These are phyloP conservation scores for Leptographium radiaticola DNA, from an alignment of 2,329 filamentous ascomycete genomes.

Conservation along the genomic window DNA sequence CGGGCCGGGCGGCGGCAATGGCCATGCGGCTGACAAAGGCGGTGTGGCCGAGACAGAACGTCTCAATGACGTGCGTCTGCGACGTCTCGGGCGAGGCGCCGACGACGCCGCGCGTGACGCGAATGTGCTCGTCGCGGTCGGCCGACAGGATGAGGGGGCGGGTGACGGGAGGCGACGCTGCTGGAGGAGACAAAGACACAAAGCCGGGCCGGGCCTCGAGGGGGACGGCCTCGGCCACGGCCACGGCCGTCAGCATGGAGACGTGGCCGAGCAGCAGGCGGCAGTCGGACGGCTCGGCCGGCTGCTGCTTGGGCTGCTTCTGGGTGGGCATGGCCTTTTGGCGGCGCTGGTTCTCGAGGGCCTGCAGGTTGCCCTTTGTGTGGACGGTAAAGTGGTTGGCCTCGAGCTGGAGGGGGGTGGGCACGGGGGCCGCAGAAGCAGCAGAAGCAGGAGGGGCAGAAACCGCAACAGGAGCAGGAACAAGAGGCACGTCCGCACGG, in stretches of 20 bases:
- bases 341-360: slow-evolving; percentile 44
- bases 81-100: slow-evolving; percentile 24
- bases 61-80: slow-evolving; percentile 79
- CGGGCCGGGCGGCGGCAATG: slow-evolving; percentile 39
- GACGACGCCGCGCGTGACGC: slow-evolving; percentile 61
- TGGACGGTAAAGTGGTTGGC: slow-evolving; percentile 50
- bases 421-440: slow-evolving; percentile 14
- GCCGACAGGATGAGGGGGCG: slow-evolving; percentile 39
- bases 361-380: slow-evolving; percentile 48
- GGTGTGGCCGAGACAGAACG: slow-evolving; percentile 77
- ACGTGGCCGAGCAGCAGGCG: slow-evolving; percentile 76
- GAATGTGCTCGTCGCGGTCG: slow-evolving; percentile 61
- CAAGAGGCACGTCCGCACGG: no score
- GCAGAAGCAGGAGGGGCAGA: neutral
- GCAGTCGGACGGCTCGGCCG: slow-evolving; percentile 15
- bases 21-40: slow-evolving; percentile 73
- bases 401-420: slow-evolving; percentile 25
- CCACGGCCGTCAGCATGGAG: slow-evolving; percentile 76
- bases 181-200: neutral
- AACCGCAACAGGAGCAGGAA: neutral
- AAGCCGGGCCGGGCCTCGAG: neutral
- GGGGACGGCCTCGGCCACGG: slow-evolving; percentile 31
- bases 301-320: slow-evolving; percentile 10
- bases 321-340: slow-evolving; percentile 23
- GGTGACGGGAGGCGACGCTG: no score